Evolutionary conservation across 257 asterid species (phyloP), one percentile per base, ranked within the genome.

Genomic region (Nicotiana undulata): DNA sequence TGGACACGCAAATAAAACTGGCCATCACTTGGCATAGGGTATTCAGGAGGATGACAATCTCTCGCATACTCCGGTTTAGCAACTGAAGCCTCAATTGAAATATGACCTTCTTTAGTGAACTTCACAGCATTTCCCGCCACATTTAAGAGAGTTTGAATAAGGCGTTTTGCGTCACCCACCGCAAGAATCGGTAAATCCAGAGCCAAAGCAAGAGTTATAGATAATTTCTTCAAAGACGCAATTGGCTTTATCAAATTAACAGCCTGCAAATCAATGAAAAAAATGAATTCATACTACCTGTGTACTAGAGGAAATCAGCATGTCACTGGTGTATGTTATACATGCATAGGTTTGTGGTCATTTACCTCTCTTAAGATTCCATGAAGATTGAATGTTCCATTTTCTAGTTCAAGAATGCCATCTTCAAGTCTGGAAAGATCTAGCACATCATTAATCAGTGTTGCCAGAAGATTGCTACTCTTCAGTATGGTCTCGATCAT

Each of bases 361-460:
- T 49, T 53, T 85, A 92, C 97, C 93, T 92, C 94, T 82, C 83
- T 40, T 37, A 92, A 87, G 79, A 88, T 74, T 80, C 87, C 88
- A 26, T 86, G 96, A 76, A 91, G 90, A 82, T 89, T 90, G 83
- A 92, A 90, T 6, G 31, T 78, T 79, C 87, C 84, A 17, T 88
- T 52, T 37, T 89, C 94, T 56, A 92, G 76, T 79, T 80, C 84
- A 55, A 92, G 91, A 85, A 89, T 90, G n/a, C 97, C 94, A 64
- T 92, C 93, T 87, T 92, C 96, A 66, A 92, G 96, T 70, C 86
- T 89, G 15, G 96, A 92, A 77, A 92, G 92, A 84, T 92, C 96
- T 22, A 92, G 77, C 24, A 92, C 96, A 65, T 92, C 96, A 75
- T 87, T 91, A 76, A 89, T 85, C 79, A 92, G 95, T 4, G 94